Evolutionary conservation across 2,329 filamentous ascomycete genomes (phyloP), one percentile per base, ranked within the genome.

Genomic region (Aspergillus tanneri): DNA sequence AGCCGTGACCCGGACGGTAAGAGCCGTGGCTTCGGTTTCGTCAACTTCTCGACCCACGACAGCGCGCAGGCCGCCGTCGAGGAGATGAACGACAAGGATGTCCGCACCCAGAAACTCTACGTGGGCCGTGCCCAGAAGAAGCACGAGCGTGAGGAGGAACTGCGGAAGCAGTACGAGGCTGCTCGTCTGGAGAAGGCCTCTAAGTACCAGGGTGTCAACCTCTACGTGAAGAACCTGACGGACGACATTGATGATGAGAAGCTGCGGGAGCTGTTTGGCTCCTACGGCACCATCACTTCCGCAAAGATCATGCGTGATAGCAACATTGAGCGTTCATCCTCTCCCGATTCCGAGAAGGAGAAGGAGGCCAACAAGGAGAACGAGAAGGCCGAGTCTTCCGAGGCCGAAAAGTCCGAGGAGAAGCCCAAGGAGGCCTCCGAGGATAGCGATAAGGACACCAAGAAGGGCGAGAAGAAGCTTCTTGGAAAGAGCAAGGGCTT

Each of bases 401-500:
- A 74, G 44, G 74, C 77, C 54, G 73, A 79, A 58, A 74, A 77
- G 53, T 68, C 72, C 43, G 72, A 76, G 63, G 71, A 78, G 57
- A 63, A 66, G 22, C 34, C 55, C 43, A 44, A 74, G 51, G 62
- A 66, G 32, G 41, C 51, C 24, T 64, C 74, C 52, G 74, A 77
- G 56, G 75, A 82, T 56, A 78, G 82, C 52, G 76, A 82, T 61
- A 64, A 75, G 52, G 74, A 77, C 54, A 83, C 74, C 53, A 73
- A 78, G 56, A 80, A 81, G 70, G 69, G 77, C 46, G 76, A 81
- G 65, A 83, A 83, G 76, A 83, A 81, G 72, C 70, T 77, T 43
- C 81, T 95, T 52, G 93, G 93, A 72, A 97, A 97, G 88, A 96
- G 90, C 86, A 99, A 97, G 82, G 93, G 93, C 72, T 99, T 99